Conservation (phyloP, 1,284 basidiomycete species). For the Ceratobasidium sp. region DNA sequence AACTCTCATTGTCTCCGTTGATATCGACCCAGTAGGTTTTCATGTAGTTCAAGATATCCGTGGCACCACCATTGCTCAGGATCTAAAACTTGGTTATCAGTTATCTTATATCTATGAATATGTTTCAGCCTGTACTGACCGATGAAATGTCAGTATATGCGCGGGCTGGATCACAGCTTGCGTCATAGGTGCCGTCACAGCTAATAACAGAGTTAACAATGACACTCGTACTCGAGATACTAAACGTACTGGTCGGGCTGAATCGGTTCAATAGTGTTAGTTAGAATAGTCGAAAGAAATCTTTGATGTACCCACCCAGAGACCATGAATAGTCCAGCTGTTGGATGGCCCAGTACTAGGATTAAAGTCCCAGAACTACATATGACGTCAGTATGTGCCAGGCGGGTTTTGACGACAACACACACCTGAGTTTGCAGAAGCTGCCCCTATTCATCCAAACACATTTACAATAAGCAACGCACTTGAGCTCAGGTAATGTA, state of each 20-base stretch:
- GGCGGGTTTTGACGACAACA: not conserved
- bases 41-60: slow-evolving; percentile 77
- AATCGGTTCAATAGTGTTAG: not conserved
- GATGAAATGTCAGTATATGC: slow-evolving; percentile 69
- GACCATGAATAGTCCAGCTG: slow-evolving; percentile 50
- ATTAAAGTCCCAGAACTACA: slow-evolving; percentile 52
- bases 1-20: slow-evolving; percentile 70
- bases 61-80: slow-evolving; percentile 69
- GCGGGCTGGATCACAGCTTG: slow-evolving; percentile 75
- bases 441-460: slow-evolving; percentile 43
- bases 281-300: not conserved
- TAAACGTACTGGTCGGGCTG: slow-evolving; percentile 41
- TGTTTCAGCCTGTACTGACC: slow-evolving; percentile 57
- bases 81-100: slow-evolving; percentile 61
- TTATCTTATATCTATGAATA: not conserved
- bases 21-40: slow-evolving; percentile 74
- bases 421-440: slow-evolving; percentile 48
- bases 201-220: slow-evolving; percentile 56
- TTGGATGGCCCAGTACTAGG: slow-evolving; percentile 52
- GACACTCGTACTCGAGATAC: not conserved
- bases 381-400: not conserved
- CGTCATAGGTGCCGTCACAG: slow-evolving; percentile 74
- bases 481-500: not conserved
- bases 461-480: slow-evolving; percentile 1
- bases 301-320: slow-evolving; percentile 46